Evolutionary conservation across 345 rosid genomes (phyloP), one percentile per base, ranked within the genome.

Genomic region (Bruguiera gymnorhiza): DNA sequence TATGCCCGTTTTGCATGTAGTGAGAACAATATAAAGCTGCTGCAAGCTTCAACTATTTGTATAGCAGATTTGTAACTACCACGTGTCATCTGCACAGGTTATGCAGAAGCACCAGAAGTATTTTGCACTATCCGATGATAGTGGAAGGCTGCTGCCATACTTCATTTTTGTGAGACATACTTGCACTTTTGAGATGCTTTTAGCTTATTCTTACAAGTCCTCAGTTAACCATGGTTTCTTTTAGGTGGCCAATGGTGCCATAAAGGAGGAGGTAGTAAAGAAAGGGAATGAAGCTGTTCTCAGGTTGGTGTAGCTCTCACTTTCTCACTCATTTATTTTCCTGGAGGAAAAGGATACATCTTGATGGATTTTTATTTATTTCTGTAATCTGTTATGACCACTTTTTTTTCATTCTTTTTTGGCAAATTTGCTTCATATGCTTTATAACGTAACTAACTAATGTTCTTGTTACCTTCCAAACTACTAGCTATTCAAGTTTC

Each of bases 271-370:
- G 20, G 82, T 89, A 60, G 98, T 94, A 70, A 85, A 80, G 80
- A 85, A 91, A 83, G 98, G 98, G 79, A 94, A 91, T 82, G 98
- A 94, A 84, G 98, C 98, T 73, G 98, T 94, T 54, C 95, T 94
- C 82, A 94, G 98, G 98, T 94, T 77, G 46, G 60, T 62, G 67
- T 69, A 60, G 70, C 48, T 69, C 55, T 67, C 63, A 39, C 63
- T 52, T 62, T 50, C 74, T 65, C 62, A 8, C 43, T 13, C 19
- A 6, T n/a, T 8, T 30, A 3, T 69, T 34, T 32, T 51, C 36
- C 56, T 15, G 15, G 26, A 16, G 29, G 52, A 18, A 18, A 62
- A 43, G 21, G 34, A 30, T 37, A 34, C 51, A 60, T 59, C 36
- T 20, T 48, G 24, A 18, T 59, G 65, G 57, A 66, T 31, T 27